Evolutionary conservation across 1,284 basidiomycete species (phyloP).

Genomic region (Phaffia rhodozyma): DNA sequence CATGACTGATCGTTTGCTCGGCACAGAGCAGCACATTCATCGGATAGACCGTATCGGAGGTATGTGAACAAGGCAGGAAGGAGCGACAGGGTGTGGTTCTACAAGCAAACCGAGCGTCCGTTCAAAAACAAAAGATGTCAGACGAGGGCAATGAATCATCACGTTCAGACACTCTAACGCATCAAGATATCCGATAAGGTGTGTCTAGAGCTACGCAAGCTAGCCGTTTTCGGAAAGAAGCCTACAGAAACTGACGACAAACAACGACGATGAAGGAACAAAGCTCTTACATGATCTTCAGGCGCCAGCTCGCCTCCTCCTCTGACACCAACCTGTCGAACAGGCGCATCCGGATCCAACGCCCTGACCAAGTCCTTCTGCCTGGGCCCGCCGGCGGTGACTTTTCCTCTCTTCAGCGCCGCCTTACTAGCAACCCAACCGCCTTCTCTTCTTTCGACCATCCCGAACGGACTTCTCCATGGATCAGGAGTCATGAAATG

Average conservation of each 20-base stretch:
- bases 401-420: slow-evolving; percentile 7
- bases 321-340: slow-evolving; percentile 1
- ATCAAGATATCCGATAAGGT: too few relatives aligned
- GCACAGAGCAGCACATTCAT: slow-evolving; percentile 11
- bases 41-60: slow-evolving; percentile 11
- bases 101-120: too few relatives aligned
- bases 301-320: slow-evolving; percentile 6
- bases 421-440: slow-evolving; percentile 8
- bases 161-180: too few relatives aligned
- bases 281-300: slow-evolving; percentile 2
- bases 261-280: neutral
- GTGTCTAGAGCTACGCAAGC: too few relatives aligned
- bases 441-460: slow-evolving; percentile 16
- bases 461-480: slow-evolving; percentile 1
- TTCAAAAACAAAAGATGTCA: neutral
- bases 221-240: too few relatives aligned
- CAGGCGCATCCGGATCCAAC: slow-evolving; percentile 1
- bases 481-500: slow-evolving; percentile 7
- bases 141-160: too few relatives aligned
- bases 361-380: neutral
- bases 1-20: slow-evolving; percentile 17
- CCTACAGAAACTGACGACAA: neutral
- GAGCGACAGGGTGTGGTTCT: slow-evolving; percentile 16
- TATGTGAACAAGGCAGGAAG: slow-evolving; percentile 15
- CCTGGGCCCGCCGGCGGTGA: neutral